Evolutionary conservation across 345 rosid genomes (phyloP).

Genomic region (Pugionium cornutum): DNA sequence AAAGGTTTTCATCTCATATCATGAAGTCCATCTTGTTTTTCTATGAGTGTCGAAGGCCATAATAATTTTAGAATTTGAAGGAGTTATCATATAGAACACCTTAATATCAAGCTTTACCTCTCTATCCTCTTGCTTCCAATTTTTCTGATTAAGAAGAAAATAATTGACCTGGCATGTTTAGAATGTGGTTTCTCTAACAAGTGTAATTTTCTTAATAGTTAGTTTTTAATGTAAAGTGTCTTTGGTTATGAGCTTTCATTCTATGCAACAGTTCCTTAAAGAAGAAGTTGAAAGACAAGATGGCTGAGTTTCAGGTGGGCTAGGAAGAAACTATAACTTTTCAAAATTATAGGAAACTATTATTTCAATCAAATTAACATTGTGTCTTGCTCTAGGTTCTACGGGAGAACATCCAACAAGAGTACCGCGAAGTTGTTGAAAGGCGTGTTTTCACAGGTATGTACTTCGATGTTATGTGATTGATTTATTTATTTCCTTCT

Average conservation of each 20-base stretch:
- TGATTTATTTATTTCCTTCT: neutral
- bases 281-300: conserved; percentile 50
- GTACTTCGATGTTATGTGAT: neutral
- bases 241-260: conserved; percentile 16
- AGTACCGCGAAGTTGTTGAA: conserved; percentile 88
- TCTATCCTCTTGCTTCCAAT: too few relatives aligned
- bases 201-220: neutral
- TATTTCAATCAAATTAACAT: neutral
- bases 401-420: conserved; percentile 80
- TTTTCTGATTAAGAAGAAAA: too few relatives aligned
- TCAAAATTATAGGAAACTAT: neutral
- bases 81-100: too few relatives aligned
- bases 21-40: too few relatives aligned
- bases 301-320: conserved; percentile 88
- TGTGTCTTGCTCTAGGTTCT: conserved; percentile 54
- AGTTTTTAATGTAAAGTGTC: conserved; percentile 5
- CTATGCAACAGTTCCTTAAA: conserved; percentile 58
- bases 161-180: too few relatives aligned
- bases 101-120: too few relatives aligned
- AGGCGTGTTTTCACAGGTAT: conserved; percentile 86
- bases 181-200: too few relatives aligned
- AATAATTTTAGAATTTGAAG: too few relatives aligned
- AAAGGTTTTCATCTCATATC: too few relatives aligned
- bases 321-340: neutral
- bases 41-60: too few relatives aligned